These are phyloP conservation scores for Melaleuca quinquenervia DNA, from an alignment of 345 rosid species.

Conservation along the genomic window DNA sequence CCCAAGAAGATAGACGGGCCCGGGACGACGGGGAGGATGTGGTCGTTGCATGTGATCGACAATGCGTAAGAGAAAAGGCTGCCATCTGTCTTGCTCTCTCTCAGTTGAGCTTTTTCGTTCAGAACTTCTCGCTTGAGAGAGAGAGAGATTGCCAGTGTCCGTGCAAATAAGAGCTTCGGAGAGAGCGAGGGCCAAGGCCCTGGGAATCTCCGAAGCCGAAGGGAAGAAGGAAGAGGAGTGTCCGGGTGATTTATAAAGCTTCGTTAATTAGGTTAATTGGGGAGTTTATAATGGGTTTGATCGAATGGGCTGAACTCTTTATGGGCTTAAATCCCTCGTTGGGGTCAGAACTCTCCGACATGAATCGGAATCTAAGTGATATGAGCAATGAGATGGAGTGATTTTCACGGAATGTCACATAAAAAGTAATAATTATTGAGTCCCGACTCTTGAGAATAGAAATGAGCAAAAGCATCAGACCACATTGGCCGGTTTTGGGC, in stretches of 20 bases:
- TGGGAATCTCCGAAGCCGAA: conserved; percentile 74
- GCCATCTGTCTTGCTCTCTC: conserved; percentile 30
- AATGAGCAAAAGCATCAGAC: too few relatives aligned
- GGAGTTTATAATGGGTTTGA: background rate
- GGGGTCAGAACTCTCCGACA: background rate
- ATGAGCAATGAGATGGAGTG: background rate
- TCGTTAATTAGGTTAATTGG: background rate
- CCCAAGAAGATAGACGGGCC: background rate
- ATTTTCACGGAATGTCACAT: background rate
- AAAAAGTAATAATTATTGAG: background rate
- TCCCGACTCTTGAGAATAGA: background rate
- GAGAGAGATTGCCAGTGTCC: background rate
- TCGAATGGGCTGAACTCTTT: background rate
- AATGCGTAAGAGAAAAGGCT: conserved; percentile 24
- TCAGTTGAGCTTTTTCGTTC: background rate
- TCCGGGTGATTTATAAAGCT: background rate
- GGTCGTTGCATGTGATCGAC: conserved; percentile 15
- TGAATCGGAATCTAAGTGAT: background rate
- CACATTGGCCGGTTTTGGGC: too few relatives aligned
- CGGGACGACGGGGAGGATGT: conserved; percentile 13
- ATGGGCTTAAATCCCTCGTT: background rate
- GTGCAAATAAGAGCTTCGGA: conserved; percentile 19
- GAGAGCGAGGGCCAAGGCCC: conserved; percentile 39
- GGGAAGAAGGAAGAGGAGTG: background rate
- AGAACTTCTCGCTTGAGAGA: background rate